A percentile compares a stretch with the other conserved stretches of the same genome.
Conservation (phyloP, 192 early-diverging fungal genomes). For the Kappamyces sp. region DNA sequence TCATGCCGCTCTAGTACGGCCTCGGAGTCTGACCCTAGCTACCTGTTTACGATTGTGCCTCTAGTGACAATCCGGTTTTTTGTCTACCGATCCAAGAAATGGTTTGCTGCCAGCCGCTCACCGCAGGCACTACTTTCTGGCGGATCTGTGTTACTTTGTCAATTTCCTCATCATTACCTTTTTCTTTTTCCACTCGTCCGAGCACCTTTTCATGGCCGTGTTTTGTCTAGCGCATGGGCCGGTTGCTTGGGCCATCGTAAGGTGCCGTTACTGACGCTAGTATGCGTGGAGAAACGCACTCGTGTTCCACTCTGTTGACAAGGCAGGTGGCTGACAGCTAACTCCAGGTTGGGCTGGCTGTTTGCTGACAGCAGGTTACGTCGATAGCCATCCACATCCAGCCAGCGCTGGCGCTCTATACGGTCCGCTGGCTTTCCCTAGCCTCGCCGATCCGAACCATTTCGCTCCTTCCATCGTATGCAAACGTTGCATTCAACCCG, state of each 20-base stretch:
- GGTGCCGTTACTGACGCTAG: too few species aligned
- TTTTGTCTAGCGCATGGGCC: conserved; percentile 55
- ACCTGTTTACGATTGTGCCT: conserved; percentile 38
- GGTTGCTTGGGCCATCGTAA: conserved; percentile 52
- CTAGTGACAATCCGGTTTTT: conserved; percentile 43
- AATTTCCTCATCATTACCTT: conserved; percentile 50
- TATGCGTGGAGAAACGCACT: conserved; percentile 46
- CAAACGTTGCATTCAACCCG: too few species aligned
- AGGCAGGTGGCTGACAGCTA: conserved; percentile 24
- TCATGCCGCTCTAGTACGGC: conserved; percentile 39
- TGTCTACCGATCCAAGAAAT: conserved; percentile 48
- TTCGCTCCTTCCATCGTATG: not conserved
- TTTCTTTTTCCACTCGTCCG: conserved; percentile 43
- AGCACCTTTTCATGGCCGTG: conserved; percentile 32
- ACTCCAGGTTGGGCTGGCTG: conserved; percentile 17
- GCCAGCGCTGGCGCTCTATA: conserved; percentile 52
- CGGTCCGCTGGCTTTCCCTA: conserved; percentile 48
- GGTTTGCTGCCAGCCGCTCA: not conserved
- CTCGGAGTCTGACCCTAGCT: conserved; percentile 2
- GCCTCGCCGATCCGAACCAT: not conserved
- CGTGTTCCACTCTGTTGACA: conserved; percentile 61
- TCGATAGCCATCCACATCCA: conserved; percentile 61
- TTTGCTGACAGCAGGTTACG: conserved; percentile 8
- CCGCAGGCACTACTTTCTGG: conserved; percentile 49
- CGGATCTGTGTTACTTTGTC: conserved; percentile 53